These are phyloP conservation scores for Paspalum vaginatum DNA, from an alignment of 176 grass and related monocot genomes.

Conservation along the genomic window DNA sequence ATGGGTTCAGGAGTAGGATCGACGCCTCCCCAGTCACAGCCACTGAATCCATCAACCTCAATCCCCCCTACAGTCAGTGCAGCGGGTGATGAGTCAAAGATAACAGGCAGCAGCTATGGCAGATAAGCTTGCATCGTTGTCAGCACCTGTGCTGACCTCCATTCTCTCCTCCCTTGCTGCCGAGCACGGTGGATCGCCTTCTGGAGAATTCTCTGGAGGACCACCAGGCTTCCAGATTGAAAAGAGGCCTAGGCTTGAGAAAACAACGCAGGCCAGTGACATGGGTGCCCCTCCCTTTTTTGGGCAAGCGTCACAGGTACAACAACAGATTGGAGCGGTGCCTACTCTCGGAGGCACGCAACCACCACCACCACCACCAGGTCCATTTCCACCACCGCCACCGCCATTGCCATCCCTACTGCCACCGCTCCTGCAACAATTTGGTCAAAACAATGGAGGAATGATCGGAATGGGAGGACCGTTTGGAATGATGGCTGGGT, in stretches of 20 bases:
- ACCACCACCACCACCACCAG: constrained; percentile 28
- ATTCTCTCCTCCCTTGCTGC: constrained; percentile 75
- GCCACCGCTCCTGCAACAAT: constrained; percentile 68
- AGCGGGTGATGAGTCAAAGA: constrained; percentile 66
- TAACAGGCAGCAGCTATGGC: constrained; percentile 90
- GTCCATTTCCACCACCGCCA: constrained; percentile 58
- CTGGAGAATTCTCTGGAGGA: constrained; percentile 44
- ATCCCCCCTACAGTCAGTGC: constrained; percentile 37
- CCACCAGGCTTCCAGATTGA: constrained; percentile 62
- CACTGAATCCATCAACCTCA: constrained; percentile 48
- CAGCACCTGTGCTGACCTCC: constrained; percentile 70
- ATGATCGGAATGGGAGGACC: constrained; percentile 49
- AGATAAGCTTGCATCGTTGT: constrained; percentile 83
- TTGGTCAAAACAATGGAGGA: constrained; percentile 54
- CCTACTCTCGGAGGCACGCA: constrained; percentile 43
- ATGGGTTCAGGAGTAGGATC: constrained; percentile 33
- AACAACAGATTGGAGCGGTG: constrained; percentile 48
- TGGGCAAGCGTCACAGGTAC: constrained; percentile 45
- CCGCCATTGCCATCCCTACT: constrained; percentile 64
- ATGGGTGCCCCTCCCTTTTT: constrained; percentile 51
- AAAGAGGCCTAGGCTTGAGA: constrained; percentile 82
- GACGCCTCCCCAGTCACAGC: constrained; percentile 43
- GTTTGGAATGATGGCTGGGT: constrained; percentile 51
- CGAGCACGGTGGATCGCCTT: constrained; percentile 49
- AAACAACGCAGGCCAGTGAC: constrained; percentile 41